phyloP scores from a whole-genome alignment of 768 basidiomycete species.

The Erythrobasidium yunnanense region DNA sequence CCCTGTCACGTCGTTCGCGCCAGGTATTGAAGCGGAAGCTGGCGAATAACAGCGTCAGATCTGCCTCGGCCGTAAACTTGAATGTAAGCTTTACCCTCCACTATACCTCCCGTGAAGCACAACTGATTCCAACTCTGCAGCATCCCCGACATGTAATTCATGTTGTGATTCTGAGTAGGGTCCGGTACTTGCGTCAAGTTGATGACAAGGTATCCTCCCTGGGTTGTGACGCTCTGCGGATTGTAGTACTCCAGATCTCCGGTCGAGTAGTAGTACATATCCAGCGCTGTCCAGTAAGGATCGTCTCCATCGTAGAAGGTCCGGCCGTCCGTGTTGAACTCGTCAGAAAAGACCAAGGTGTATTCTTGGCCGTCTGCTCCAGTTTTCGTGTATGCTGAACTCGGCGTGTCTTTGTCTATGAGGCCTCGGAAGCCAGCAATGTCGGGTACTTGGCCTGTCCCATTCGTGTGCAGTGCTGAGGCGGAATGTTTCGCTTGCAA shows the following conservation, averaged over 20 bases:
- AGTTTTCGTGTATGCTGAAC: constrained; percentile 4
- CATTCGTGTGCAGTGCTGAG: constrained; percentile 50
- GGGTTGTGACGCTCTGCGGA: constrained; percentile 42
- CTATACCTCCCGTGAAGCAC: constrained; percentile 38
- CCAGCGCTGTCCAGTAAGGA: constrained; percentile 53
- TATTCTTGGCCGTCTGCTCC: constrained; percentile 65
- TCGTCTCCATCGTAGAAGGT: constrained; percentile 56
- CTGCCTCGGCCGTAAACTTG: too few relatives aligned
- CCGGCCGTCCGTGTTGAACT: constrained; percentile 61
- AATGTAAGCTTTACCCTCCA: too few relatives aligned
- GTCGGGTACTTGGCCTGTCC: too few relatives aligned
- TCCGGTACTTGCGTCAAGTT: constrained; percentile 35
- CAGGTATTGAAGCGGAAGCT: constrained; percentile 29
- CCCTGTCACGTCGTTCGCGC: not conserved
- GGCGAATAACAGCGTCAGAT: too few relatives aligned
- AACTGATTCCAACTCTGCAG: constrained; percentile 32
- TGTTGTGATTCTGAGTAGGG: constrained; percentile 12
- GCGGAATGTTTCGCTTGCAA: not conserved
- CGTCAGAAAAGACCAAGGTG: constrained; percentile 72
- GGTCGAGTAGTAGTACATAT: constrained; percentile 45
- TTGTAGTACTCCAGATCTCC: constrained; percentile 43
- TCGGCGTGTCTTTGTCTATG: constrained; percentile 68
- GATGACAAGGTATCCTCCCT: constrained; percentile 40
- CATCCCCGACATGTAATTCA: constrained; percentile 34
- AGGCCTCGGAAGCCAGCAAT: too few relatives aligned